Conservation (phyloP, 805 yeast genomes). For the Teunomyces atbi region DNA sequence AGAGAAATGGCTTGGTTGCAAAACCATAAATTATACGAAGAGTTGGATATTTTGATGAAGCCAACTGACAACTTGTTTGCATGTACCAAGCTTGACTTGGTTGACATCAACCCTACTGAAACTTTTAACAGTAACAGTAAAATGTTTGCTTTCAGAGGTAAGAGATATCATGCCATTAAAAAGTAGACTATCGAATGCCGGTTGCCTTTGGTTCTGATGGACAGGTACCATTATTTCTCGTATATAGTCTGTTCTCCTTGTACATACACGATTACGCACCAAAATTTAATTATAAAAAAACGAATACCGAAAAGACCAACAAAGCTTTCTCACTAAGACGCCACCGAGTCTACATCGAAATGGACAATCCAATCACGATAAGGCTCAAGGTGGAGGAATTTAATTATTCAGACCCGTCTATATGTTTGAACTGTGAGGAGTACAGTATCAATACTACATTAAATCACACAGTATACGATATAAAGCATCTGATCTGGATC, state of each 20-base stretch:
- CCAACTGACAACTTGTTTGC: slow-evolving; percentile 72
- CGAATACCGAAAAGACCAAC: not conserved
- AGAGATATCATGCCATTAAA: slow-evolving; percentile 85
- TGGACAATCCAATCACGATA: slow-evolving; percentile 21
- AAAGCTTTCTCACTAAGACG: not conserved
- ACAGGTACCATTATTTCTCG: slow-evolving; percentile 3
- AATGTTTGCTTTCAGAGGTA: slow-evolving; percentile 91
- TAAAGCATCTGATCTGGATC: slow-evolving; percentile 29
- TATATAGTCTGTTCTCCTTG: slow-evolving; percentile 6
- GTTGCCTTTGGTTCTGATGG: not conserved
- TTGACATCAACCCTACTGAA: slow-evolving; percentile 89
- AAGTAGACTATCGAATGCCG: slow-evolving; percentile 11
- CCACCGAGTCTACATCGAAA: slow-evolving; percentile 4
- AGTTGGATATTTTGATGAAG: slow-evolving; percentile 78
- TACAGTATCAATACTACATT: slow-evolving; percentile 20
- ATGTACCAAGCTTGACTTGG: slow-evolving; percentile 91
- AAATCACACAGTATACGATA: slow-evolving; percentile 21
- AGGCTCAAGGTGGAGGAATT: slow-evolving; percentile 11
- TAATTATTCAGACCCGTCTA: not conserved
- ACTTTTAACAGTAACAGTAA: slow-evolving; percentile 89
- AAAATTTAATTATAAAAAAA: not conserved
- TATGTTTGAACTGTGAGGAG: not conserved
- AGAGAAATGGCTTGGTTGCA: slow-evolving; percentile 74
- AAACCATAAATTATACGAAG: slow-evolving; percentile 57
- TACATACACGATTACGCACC: slow-evolving; percentile 6